A percentile compares a stretch with the other conserved stretches of the same genome.
Conservation (phyloP, 2,329 filamentous ascomycete species). For the Stemphylium lycopersici region DNA sequence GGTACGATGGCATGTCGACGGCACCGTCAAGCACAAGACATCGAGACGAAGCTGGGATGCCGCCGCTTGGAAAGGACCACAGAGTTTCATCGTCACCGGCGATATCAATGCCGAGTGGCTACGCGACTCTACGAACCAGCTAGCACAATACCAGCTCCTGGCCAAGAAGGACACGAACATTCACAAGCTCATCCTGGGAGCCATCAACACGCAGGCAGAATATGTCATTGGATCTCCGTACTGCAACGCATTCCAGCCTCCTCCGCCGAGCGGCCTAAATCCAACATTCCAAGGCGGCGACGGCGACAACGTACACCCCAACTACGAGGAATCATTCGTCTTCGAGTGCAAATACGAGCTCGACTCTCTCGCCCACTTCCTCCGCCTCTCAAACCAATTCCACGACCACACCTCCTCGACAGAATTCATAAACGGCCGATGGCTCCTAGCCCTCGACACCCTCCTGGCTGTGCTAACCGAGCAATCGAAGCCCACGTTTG, state of each 20-base stretch:
- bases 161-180: conserved; percentile 81
- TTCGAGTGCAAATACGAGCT: conserved; percentile 99
- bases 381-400: conserved; percentile 85
- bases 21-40: conserved; percentile 51
- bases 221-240: conserved; percentile 95
- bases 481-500: conserved; percentile 82
- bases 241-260: conserved; percentile 98
- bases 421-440: conserved; percentile 78
- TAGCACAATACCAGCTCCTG: conserved; percentile 85
- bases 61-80: conserved; percentile 78
- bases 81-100: conserved; percentile 92
- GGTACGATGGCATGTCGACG: conserved; percentile 82
- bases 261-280: conserved; percentile 76
- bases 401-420: conserved; percentile 77
- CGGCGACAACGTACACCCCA: conserved; percentile 81
- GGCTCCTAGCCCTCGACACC: conserved; percentile 77
- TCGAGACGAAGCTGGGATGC: conserved; percentile 39
- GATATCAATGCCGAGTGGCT: conserved; percentile 95
- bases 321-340: conserved; percentile 81
- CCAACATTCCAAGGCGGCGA: conserved; percentile 80
- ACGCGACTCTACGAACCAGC: conserved; percentile 89
- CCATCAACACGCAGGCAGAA: conserved; percentile 94
- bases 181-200: conserved; percentile 81
- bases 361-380: conserved; percentile 91
- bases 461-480: conserved; percentile 75